Percentiles rank a stretch among this genome's conserved stretches.
Evolutionary conservation across 148 eudicot genomes (phyloP).

Genomic region (Linanthus parryae): DNA sequence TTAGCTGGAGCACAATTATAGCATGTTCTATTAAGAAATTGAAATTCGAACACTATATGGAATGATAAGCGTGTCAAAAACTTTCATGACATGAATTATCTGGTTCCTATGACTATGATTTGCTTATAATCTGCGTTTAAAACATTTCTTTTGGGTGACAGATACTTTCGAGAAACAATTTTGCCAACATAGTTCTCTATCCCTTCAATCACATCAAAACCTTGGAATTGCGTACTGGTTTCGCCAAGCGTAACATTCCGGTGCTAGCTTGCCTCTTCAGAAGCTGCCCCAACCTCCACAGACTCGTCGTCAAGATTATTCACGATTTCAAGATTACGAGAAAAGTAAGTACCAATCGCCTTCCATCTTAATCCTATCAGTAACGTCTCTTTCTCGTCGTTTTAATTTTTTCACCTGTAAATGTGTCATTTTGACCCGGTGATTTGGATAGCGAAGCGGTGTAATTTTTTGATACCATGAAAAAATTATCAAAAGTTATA

Average conservation of each 20-base stretch:
- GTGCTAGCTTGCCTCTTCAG: slow-evolving; percentile 38
- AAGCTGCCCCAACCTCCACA: slow-evolving; percentile 35
- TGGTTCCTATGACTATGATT: neutral
- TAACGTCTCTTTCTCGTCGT: neutral
- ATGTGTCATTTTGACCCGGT: no score
- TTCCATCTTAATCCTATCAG: neutral
- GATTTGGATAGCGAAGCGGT: no score
- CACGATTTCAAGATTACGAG: slow-evolving; percentile 16
- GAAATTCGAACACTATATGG: no score
- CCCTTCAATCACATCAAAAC: slow-evolving; percentile 22
- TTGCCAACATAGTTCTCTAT: slow-evolving; percentile 16
- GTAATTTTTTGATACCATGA: no score
- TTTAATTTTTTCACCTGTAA: no score
- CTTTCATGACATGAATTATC: neutral
- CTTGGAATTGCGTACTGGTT: slow-evolving; percentile 24
- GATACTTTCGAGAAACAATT: neutral
- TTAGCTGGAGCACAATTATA: no score
- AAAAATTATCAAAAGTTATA: no score
- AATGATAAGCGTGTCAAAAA: no score
- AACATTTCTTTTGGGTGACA: no score
- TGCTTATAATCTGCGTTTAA: neutral
- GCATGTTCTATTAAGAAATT: no score
- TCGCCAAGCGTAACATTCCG: slow-evolving; percentile 24
- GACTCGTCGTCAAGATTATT: slow-evolving; percentile 30
- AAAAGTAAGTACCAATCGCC: slow-evolving; percentile 24